Conservation (phyloP, 352 stramenopile genomes). For the Phytophthora chlamydospora region DNA sequence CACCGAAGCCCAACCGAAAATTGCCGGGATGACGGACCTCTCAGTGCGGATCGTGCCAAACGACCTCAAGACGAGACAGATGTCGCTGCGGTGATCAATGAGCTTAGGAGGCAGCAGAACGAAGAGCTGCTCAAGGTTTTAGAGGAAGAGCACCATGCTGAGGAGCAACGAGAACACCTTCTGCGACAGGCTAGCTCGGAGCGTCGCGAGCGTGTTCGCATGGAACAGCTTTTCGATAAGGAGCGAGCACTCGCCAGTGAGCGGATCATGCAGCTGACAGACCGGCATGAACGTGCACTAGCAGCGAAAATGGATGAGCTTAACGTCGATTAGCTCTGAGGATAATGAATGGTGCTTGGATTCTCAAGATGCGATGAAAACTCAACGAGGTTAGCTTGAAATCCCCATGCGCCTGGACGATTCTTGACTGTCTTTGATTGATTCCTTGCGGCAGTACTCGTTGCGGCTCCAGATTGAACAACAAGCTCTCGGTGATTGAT, state of each 20-base stretch:
- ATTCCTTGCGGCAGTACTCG: too few relatives aligned
- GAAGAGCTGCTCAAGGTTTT: conserved; percentile 72
- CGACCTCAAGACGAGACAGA: conserved; percentile 21
- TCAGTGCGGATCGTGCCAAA: conserved; percentile 26
- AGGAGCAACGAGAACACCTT: conserved; percentile 81
- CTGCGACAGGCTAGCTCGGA: conserved; percentile 43
- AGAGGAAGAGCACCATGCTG: conserved; percentile 79
- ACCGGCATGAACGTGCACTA: conserved; percentile 69
- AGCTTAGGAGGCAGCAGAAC: conserved; percentile 70
- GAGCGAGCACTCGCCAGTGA: conserved; percentile 78
- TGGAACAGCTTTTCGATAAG: conserved; percentile 75
- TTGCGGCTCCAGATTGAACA: too few relatives aligned
- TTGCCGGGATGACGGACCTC: conserved; percentile 15
- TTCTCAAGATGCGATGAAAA: background rate
- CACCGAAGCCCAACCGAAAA: conserved; percentile 10
- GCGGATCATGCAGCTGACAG: conserved; percentile 80
- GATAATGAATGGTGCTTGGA: background rate
- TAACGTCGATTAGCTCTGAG: conserved; percentile 16
- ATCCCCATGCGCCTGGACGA: too few relatives aligned
- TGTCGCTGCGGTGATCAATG: conserved; percentile 46
- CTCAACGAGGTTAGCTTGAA: too few relatives aligned
- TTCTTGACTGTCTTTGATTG: too few relatives aligned
- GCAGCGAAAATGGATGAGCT: conserved; percentile 41
- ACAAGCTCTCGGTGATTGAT: too few relatives aligned
- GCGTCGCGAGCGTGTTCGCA: conserved; percentile 47